Evolutionary conservation across 2,329 filamentous ascomycete genomes (phyloP), one percentile per base, ranked within the genome.

Genomic region (Colletotrichum lindemuthianum): DNA sequence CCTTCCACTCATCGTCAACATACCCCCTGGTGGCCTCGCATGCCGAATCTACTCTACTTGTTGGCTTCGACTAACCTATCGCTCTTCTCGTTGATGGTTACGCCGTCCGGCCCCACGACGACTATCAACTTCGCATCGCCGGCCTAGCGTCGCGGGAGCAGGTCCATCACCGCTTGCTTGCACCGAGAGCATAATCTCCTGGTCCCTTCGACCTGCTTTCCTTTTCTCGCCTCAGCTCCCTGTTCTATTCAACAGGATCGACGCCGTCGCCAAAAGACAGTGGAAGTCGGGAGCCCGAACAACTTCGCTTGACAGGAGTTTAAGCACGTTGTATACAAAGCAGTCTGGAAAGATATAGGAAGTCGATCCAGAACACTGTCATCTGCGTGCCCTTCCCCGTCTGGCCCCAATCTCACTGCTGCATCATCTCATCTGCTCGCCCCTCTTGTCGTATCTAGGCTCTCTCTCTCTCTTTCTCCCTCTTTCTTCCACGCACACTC

Each of bases 81-180:
- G 40, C 32, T 52, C 59, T 33, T 59, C 57, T 50, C 37, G 55
- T 70, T 69, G 50, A 70, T 67, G 68, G 60, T 60, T 58, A 34
- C 59, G 51, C 47, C 47, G 16, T 65, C 37, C 56, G 56, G 41
- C 58, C 48, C 60, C 61, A 52, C 63, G 60, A 60, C 61, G 58
- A 65, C 64, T 58, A 57, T 66, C 68, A 50, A 64, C 43, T 52
- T 65, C 58, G 24, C 55, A 40, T 53, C 53, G 56, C 59, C 63
- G 49, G 61, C 54, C 60, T 61, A 68, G 67, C 60, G 63, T 53
- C 55, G 66, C 51, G 54, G 59, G 49, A 59, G 49, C 56, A 34
- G 56, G 50, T 44, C 45, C 32, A 50, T 11, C 51, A 39, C 60
- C 34, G 44, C 36, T 48, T 37, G 43, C 53, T 13, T 24, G 24